These are phyloP conservation scores for Aspergillus conjunctus DNA, from an alignment of 495 filamentous ascomycete species.

Conservation along the genomic window DNA sequence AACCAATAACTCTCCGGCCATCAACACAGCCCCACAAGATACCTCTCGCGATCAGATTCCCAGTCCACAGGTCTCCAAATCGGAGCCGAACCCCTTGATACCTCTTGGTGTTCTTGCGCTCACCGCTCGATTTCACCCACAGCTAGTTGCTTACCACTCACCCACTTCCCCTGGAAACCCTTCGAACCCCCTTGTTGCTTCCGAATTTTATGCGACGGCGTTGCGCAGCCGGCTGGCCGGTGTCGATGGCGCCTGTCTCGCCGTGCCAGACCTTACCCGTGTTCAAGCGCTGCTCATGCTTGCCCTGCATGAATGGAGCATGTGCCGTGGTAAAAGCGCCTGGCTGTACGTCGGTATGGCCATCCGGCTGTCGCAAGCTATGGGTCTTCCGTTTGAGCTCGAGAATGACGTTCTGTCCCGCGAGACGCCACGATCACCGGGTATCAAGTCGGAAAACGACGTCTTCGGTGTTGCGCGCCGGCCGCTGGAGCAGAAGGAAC, in stretches of 20 bases:
- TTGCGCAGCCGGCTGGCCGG: constrained; percentile 65
- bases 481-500: constrained; percentile 35
- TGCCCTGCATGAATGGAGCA: constrained; percentile 82
- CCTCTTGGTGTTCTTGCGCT: constrained; percentile 77
- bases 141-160: constrained; percentile 66
- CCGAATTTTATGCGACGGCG: constrained; percentile 77
- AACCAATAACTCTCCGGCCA: constrained; percentile 26
- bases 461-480: constrained; percentile 45
- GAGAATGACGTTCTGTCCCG: constrained; percentile 47
- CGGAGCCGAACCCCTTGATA: constrained; percentile 63
- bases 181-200: constrained; percentile 66
- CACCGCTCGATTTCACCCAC: constrained; percentile 75
- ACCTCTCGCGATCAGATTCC: constrained; percentile 30
- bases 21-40: constrained; percentile 9
- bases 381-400: constrained; percentile 68
- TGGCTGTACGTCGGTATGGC: constrained; percentile 80
- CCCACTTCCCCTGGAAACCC: constrained; percentile 46
- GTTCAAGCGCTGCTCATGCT: constrained; percentile 82
- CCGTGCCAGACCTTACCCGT: constrained; percentile 63
- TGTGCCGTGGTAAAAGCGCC: constrained; percentile 71
- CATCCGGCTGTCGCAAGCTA: constrained; percentile 70
- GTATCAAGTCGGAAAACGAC: constrained; percentile 46
- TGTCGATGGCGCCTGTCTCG: constrained; percentile 54
- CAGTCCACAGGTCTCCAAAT: constrained; percentile 31
- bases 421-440: constrained; percentile 47